Base-by-base conservation (phyloP, 2,329 filamentous ascomycete species). In the Aureobasidium sp. region DNA sequence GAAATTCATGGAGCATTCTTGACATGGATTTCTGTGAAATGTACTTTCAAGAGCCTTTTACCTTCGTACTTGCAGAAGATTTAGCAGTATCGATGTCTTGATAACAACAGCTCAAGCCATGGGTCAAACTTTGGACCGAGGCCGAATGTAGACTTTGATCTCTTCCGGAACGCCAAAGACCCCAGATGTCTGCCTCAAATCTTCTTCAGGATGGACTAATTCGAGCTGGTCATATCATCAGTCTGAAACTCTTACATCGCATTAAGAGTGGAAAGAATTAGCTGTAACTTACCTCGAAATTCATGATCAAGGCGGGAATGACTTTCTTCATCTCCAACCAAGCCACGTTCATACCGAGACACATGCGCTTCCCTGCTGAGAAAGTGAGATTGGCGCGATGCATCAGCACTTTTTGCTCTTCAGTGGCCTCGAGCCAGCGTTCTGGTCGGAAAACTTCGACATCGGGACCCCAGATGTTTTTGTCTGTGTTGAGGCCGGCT, bases 271-370 rank as follows among this genome's bases (percentile, higher is more conserved):
- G 1, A 25, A 44, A 8, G 8, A 5, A 5, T 25, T 1, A 10
- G 21, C 3, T 1, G 21, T n/a, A 5, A 32, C 45, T 21, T 5
- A 48, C 45, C 9, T 48, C 45, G 4, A 32, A 48, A 29, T 48
- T 48, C 45, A 48, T 48, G 15, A 48, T 21, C 45, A 48, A 32
- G 1, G 45, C 45, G 4, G 45, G 15, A 5, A 48, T 48, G 13
- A 48, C 45, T 10, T 48, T 48, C 45, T 48, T 48, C 45, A 48
- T 48, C 45, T 48, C 45, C 45, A 48, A 16, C 45, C 45, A 48
- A 32, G 45, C 45, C 1, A 48, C 6, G 2, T 48, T 29, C 45
- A 48, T 30, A 3, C 45, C 29, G 10, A 48, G 45, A 21, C 45
- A 48, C 3, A 48, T 48, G 7, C 45, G 45, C 6, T 48, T 48